Evolutionary conservation across 1,139 yeast genomes (phyloP).

Genomic region (Scheffersomyces lignicola): DNA sequence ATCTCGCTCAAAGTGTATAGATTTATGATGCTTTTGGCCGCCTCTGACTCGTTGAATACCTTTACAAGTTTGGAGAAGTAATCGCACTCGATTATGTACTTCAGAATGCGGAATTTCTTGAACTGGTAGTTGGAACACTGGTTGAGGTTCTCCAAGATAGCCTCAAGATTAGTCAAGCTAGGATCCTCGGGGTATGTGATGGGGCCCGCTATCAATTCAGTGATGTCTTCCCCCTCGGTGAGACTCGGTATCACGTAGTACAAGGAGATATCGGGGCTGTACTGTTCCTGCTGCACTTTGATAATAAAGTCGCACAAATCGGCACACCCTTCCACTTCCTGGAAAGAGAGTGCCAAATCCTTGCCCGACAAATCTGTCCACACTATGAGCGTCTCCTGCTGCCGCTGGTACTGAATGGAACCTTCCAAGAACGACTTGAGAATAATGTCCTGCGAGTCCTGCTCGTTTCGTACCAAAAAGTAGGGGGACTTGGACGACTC

Average conservation of each 20-base stretch:
- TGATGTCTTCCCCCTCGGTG: constrained; percentile 46
- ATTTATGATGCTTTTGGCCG: constrained; percentile 44
- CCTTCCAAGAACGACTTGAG: constrained; percentile 71
- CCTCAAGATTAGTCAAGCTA: constrained; percentile 44
- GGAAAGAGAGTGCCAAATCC: constrained; percentile 89
- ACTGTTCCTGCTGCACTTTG: constrained; percentile 56
- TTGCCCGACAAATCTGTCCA: constrained; percentile 85
- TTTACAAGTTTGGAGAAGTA: constrained; percentile 55
- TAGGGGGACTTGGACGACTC: constrained; percentile 46
- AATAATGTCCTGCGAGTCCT: constrained; percentile 56
- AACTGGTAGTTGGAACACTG: constrained; percentile 60
- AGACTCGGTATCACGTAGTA: constrained; percentile 64
- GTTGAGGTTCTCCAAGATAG: constrained; percentile 51
- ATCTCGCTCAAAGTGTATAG: constrained; percentile 72
- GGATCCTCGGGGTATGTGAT: constrained; percentile 67
- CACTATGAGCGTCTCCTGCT: constrained; percentile 90
- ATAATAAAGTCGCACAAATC: constrained; percentile 79
- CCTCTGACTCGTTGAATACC: constrained; percentile 59
- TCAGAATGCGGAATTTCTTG: constrained; percentile 53
- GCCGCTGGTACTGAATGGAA: constrained; percentile 81
- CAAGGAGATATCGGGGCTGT: constrained; percentile 70
- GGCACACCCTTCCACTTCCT: constrained; percentile 88
- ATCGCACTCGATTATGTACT: constrained; percentile 47
- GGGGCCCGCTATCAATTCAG: constrained; percentile 82
- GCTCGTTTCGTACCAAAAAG: constrained; percentile 74